phyloP scores from a whole-genome alignment of 208 protist species.

The Histomonas meleagridis region DNA sequence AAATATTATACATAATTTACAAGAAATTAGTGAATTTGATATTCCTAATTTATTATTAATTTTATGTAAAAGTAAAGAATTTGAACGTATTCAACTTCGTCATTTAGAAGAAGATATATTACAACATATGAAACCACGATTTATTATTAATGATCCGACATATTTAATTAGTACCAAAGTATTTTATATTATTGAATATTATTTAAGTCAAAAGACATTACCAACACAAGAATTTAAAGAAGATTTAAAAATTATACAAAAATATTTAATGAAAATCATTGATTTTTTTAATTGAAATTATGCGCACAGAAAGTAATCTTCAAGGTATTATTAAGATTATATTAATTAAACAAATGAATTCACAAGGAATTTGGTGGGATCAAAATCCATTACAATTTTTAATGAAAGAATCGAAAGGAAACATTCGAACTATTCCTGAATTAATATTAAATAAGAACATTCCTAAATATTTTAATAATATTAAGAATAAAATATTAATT shows the following conservation, averaged over 20 bases:
- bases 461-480: not conserved
- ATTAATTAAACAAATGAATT: not conserved
- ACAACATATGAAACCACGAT: slow-evolving; percentile 58
- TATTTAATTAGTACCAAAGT: slow-evolving; percentile 79
- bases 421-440: not conserved
- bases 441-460: not conserved
- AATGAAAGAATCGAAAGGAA: too few relatives aligned
- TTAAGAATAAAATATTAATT: not conserved
- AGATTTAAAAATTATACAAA: slow-evolving; percentile 86
- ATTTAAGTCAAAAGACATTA: slow-evolving; percentile 70
- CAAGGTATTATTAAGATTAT: not conserved
- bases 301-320: not conserved
- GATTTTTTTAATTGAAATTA: not conserved
- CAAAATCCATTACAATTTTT: not conserved
- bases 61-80: slow-evolving; percentile 73
- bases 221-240: slow-evolving; percentile 92
- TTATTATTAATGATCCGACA: slow-evolving; percentile 59
- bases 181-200: slow-evolving; percentile 87
- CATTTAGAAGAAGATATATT: slow-evolving; percentile 97
- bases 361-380: not conserved
- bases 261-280: slow-evolving; percentile 77
- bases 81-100: slow-evolving; percentile 68
- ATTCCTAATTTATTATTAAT: slow-evolving; percentile 36
- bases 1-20: not conserved
- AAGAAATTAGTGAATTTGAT: not conserved